Base-by-base conservation (phyloP, 1,139 yeast genomes). In the Suhomyces choctaworum region DNA sequence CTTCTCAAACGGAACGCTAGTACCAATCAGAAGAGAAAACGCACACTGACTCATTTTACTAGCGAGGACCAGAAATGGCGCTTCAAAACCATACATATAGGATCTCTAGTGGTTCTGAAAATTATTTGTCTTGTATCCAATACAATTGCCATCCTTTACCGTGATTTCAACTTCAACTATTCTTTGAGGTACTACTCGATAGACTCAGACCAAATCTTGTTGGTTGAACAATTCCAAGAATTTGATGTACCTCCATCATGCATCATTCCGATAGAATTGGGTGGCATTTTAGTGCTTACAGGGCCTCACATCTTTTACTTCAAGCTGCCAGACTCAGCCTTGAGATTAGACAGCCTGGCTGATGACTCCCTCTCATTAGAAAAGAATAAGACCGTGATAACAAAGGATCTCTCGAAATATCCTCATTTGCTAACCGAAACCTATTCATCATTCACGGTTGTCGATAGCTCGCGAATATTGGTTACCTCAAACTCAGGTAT, bases 241-340 rank as follows among this genome's bases (percentile, higher is more conserved):
- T 70, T 70, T 40, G 58, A 58, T 1, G 62, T 54, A 4, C 57
- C 63, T 1, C 73, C 74, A 0, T 46, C 60, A 0, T 47, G 53
- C 16, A 42, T 66, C 11, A 49, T 64, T 6, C 53, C 64, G 0
- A 48, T 52, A 1, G 11, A 22, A 0, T 17, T 32, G 5, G 68
- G 66, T 9, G 76, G 75, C 0, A 42, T 60, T 2, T 29, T 70
- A 23, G 64, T 63, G 1, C 32, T 64, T 2, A 47, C 67, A 3
- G 58, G 58, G 19, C 45, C 55, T 4, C 55, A 56, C 28, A 35
- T 64, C 2, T 66, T 61, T 41, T 69, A 59, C 40, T 67, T 68
- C 36, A 61, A 70, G 0, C 40, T 44, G 9, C 51, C 52, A 3
- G 36, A 42, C 3, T 31, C 37, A 5, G 29, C 32, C 15, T 36